Conservation (phyloP, 495 filamentous ascomycete genomes). For the Podospora conica region DNA sequence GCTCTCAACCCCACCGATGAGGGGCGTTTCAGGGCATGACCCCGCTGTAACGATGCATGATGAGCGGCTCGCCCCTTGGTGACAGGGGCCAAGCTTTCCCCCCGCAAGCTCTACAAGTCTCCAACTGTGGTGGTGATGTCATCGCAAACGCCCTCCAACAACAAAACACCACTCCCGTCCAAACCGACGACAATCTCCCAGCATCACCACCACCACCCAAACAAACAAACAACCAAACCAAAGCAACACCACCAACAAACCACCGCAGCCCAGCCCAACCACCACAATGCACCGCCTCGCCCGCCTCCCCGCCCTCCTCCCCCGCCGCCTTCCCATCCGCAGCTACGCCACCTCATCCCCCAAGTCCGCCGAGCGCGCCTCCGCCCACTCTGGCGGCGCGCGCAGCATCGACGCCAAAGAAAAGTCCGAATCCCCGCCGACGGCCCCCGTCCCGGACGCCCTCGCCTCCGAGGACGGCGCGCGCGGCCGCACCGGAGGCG, state of each 20-base stretch:
- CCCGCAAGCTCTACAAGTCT: too few species aligned
- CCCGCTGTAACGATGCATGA: too few species aligned
- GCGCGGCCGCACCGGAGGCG: conserved; percentile 33
- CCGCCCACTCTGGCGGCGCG: conserved; percentile 39
- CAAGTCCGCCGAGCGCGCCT: conserved; percentile 35
- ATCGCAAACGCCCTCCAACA: too few species aligned
- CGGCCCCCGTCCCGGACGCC: conserved; percentile 20
- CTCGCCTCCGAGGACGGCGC: conserved; percentile 26
- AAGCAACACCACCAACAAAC: not conserved
- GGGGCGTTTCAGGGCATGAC: too few species aligned
- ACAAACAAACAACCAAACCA: not conserved
- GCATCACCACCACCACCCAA: not conserved
- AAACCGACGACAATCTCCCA: not conserved
- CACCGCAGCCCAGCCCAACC: too few species aligned
- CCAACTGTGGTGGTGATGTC: too few species aligned
- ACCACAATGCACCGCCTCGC: not conserved
- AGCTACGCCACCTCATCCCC: conserved; percentile 13
- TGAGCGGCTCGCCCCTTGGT: too few species aligned
- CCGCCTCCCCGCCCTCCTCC: not conserved
- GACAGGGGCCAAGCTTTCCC: too few species aligned
- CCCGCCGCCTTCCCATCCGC: not conserved
- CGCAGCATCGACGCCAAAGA: conserved; percentile 38
- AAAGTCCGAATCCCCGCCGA: conserved; percentile 9
- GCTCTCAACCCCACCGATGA: too few species aligned
- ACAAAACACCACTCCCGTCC: too few species aligned